A percentile compares a stretch with the other conserved stretches of the same genome.
phyloP scores from a whole-genome alignment of 1,284 basidiomycete species.

The Fomitopsis pinicola region DNA sequence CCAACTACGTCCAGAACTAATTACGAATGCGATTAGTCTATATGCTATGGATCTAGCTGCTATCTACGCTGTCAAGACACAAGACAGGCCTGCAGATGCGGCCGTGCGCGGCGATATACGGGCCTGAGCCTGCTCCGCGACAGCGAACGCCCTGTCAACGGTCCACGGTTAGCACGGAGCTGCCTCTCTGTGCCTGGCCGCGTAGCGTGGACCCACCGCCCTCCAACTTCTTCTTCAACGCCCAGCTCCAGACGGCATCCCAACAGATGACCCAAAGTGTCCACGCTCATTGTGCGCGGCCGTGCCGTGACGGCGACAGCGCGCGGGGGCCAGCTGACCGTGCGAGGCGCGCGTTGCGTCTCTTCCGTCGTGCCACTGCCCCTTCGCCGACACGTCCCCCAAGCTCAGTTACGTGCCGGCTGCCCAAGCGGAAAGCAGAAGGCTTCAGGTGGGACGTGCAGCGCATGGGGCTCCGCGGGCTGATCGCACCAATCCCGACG shows the following conservation, averaged over 20 bases:
- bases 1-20: not conserved
- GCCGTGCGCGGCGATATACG: no score
- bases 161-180: no score
- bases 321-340: not conserved
- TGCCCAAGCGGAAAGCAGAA: not conserved
- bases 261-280: not conserved
- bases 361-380: not conserved
- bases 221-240: not conserved
- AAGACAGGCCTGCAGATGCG: not conserved
- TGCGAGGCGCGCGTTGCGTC: not conserved
- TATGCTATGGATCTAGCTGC: not conserved
- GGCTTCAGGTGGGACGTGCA: not conserved
- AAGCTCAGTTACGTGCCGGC: not conserved
- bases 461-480: not conserved
- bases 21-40: not conserved
- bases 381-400: not conserved
- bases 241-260: not conserved
- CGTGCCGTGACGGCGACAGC: not conserved
- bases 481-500: not conserved
- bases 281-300: not conserved
- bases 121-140: no score
- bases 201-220: no score
- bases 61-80: not conserved
- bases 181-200: no score
- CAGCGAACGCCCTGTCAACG: no score